A percentile compares a stretch with the other conserved stretches of the same genome.
Conservation (phyloP, 2,329 filamentous ascomycete species). For the Neoscytalidium dimidiatum region DNA sequence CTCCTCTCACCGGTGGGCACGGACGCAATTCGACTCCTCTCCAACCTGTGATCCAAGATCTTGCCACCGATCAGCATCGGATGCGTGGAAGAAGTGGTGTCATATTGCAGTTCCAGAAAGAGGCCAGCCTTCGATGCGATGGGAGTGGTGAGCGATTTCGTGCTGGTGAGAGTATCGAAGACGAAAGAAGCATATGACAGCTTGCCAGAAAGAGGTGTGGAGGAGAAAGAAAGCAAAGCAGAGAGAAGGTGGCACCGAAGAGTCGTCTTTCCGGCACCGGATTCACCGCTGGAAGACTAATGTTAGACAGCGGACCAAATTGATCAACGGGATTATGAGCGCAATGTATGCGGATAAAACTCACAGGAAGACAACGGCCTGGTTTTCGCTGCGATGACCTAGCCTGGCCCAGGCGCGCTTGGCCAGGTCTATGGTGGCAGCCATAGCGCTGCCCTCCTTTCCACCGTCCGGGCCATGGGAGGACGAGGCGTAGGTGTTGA, state of each 20-base stretch:
- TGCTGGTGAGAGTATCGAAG: constrained; percentile 94
- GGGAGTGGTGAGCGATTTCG: constrained; percentile 92
- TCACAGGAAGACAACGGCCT: constrained; percentile 90
- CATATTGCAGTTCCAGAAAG: constrained; percentile 96
- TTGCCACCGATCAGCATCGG: constrained; percentile 93
- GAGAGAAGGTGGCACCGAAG: constrained; percentile 86
- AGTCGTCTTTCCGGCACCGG: constrained; percentile 93
- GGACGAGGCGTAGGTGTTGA: constrained; percentile 94
- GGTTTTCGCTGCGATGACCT: constrained; percentile 87
- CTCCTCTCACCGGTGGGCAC: constrained; percentile 96
- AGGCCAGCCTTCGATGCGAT: constrained; percentile 94
- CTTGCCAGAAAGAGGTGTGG: constrained; percentile 90
- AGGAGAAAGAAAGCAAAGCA: constrained; percentile 82
- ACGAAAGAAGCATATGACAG: constrained; percentile 91
- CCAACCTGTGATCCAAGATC: constrained; percentile 87
- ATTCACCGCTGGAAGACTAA: constrained; percentile 74
- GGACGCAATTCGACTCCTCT: constrained; percentile 85
- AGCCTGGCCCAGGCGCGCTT: constrained; percentile 82
- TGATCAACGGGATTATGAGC: background rate
- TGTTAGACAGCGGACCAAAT: constrained; percentile 24
- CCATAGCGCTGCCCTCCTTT: constrained; percentile 89
- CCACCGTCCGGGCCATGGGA: constrained; percentile 85
- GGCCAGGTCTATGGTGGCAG: constrained; percentile 88
- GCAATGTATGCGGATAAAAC: constrained; percentile 40
- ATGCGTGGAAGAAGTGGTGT: constrained; percentile 80